Base-by-base conservation (phyloP, 1,284 basidiomycete genomes). In the Pseudozyma thailandica region DNA sequence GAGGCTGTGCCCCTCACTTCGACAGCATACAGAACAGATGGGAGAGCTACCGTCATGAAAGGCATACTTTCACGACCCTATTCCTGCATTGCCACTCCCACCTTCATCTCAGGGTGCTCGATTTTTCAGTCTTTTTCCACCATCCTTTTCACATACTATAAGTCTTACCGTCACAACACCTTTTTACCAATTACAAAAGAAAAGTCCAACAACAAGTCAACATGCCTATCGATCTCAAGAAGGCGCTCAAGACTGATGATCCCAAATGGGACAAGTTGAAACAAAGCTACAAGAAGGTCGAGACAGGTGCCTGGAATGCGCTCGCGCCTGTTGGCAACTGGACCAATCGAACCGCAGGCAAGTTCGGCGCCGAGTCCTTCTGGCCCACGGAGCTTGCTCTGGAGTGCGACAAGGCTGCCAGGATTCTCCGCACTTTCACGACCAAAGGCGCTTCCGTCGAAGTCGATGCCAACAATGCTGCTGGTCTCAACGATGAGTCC, bases 341-440 rank as follows among this genome's bases (percentile, higher is more conserved):
- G 63, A 57, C 69, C 38, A 78, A 79, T 50, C 56, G 57, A 8
- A 59, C 64, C 13, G 66, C 63, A 9, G 74, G 71, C 23, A 72
- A 71, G 49, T 47, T 77, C 8, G 80, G 80, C 35, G 70, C 74
- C 25, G 79, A 82, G 50, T 65, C 70, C 5, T 82, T 82, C 62
- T 82, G 75, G 72, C 80, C 80, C 13, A 79, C 72, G 0, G 52
- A 68, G 35, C 60, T 80, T 9, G 63, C 47, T 18, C 52, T 72
- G 18, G 80, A 82, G 35, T 63, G 75, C 42, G 76, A 78, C 57
- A 82, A 82, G 53, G 76, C 75, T 4, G 80, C 79, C 10, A 61
- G 80, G 2, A 82, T 81, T 49, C 50, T 82, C 10, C 60, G 61
- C 28, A 78, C 77, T 18, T 82, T 82, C 47, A 77, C 77, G 18